Percentiles rank a stretch among this genome's conserved stretches.
These are phyloP conservation scores for Asterella californica DNA, from an alignment of 225 moss, liverwort and hornwort species.

Conservation along the genomic window DNA sequence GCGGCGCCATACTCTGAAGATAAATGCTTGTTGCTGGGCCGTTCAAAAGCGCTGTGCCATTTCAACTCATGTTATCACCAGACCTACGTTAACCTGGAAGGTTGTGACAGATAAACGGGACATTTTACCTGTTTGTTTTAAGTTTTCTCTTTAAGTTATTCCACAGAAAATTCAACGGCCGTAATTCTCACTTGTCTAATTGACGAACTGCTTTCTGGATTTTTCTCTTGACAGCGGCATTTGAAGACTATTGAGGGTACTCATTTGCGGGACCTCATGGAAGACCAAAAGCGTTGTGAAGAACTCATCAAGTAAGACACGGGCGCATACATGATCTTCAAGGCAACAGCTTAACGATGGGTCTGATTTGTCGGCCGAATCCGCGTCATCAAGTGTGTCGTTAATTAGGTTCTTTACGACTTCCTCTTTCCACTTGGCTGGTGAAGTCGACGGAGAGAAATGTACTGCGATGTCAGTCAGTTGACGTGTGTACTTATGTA, in stretches of 20 bases:
- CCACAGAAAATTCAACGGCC: too few relatives aligned
- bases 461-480: conserved; percentile 4
- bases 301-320: conserved; percentile 75
- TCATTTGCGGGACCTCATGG: conserved; percentile 81
- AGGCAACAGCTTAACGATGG: neutral
- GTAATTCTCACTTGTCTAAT: neutral
- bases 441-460: neutral
- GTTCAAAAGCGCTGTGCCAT: too few relatives aligned
- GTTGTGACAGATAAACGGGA: neutral
- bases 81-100: neutral
- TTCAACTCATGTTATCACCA: neutral
- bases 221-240: conserved; percentile 54
- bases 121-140: too few relatives aligned
- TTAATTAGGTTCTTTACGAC: neutral
- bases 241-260: conserved; percentile 70
- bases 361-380: neutral
- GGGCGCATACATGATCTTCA: neutral
- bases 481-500: neutral
- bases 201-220: neutral
- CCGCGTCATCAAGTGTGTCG: neutral
- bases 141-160: neutral
- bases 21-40: too few relatives aligned
- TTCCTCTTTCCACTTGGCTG: neutral
- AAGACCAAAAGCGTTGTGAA: conserved; percentile 83
- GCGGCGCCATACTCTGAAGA: neutral